Conservation (phyloP, 1,139 yeast genomes). For the Lizanozyma gosingica region DNA sequence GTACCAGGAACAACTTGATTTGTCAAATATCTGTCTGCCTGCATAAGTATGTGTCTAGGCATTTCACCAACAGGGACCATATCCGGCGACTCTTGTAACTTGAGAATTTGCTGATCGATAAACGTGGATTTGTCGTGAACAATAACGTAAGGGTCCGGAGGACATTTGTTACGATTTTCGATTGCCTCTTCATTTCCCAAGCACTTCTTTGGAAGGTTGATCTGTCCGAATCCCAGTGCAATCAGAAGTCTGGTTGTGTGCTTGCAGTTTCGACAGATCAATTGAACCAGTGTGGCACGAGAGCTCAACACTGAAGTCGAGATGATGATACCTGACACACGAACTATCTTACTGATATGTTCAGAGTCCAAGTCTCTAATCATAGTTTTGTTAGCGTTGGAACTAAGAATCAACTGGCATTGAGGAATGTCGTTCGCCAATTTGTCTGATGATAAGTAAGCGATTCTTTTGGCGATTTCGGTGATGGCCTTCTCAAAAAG, state of each 20-base stretch:
- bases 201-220: constrained; percentile 71
- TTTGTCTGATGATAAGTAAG: constrained; percentile 49
- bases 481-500: constrained; percentile 85
- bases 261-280: constrained; percentile 84
- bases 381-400: constrained; percentile 64
- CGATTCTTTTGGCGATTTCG: constrained; percentile 79
- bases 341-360: constrained; percentile 80
- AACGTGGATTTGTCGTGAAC: constrained; percentile 89
- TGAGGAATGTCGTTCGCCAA: constrained; percentile 57
- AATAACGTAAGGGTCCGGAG: constrained; percentile 85
- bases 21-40: constrained; percentile 84
- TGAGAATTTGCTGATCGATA: constrained; percentile 89
- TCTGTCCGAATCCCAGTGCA: constrained; percentile 70
- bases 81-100: constrained; percentile 93
- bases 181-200: constrained; percentile 40
- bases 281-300: constrained; percentile 74
- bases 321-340: constrained; percentile 89
- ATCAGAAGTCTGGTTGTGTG: constrained; percentile 65
- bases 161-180: constrained; percentile 59
- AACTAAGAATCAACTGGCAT: constrained; percentile 73
- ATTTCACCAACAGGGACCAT: constrained; percentile 98
- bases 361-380: constrained; percentile 81
- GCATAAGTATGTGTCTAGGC: constrained; percentile 88
- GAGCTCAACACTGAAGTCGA: constrained; percentile 86
- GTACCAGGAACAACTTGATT: constrained; percentile 94